Evolutionary conservation across 2,329 filamentous ascomycete genomes (phyloP), one percentile per base, ranked within the genome.

Genomic region (Penicillium sp.): DNA sequence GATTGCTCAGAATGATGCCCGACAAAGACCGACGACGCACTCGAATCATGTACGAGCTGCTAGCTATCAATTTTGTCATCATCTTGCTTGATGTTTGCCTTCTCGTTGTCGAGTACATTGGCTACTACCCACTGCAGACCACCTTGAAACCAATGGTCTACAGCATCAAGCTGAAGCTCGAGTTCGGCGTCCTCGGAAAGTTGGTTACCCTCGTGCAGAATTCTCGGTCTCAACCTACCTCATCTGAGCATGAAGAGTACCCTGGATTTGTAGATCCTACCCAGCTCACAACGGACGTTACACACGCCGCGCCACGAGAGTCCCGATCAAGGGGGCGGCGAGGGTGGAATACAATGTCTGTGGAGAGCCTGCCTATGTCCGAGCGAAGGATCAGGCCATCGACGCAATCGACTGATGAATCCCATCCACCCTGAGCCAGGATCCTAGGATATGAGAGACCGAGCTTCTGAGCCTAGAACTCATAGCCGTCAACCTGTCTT

Each of bases 121-220:
- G 72, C 10, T 63, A 71, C 24, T 79, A 77, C 58, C 67, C 71
- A 6, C 67, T 78, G 11, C 77, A 80, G 54, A 77, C 73, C 2
- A 76, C 73, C 3, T 56, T 79, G 32, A 80, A 79, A 58, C 71
- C 72, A 3, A 71, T 75, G 44, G 71, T 79, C 11, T 79, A 79
- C 64, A 79, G 77, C 43, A 68, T 79, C 60, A 80, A 80, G 59
- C 66, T 79, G 50, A 80, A 80, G 59, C 69, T 80, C 10, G 77
- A 80, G 60, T 79, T 79, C 42, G 77, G 71, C n/a, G 77, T 78
- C 11, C 66, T 79, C 21, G 67, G 73, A n/a, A 74, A 75, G 56
- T 64, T 77, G 5, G 71, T 77, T 34, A 66, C 70, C 1, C 63
- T 77, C n/a, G 74, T 75, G 32, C 67, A 72, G 27, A 58, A 57